phyloP scores from a whole-genome alignment of 768 basidiomycete species.

The Saitozyma sp. region DNA sequence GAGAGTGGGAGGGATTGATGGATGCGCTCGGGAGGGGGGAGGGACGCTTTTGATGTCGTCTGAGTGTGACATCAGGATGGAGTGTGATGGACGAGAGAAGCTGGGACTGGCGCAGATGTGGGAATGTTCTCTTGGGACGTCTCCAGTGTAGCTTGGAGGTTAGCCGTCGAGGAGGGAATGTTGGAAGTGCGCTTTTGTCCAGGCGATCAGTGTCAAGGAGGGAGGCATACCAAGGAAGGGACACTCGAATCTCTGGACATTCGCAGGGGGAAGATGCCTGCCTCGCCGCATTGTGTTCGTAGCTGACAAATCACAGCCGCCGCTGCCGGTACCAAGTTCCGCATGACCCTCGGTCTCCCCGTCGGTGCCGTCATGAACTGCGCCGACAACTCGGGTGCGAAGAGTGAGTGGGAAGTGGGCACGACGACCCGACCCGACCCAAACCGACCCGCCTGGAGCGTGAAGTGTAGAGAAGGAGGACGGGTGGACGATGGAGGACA shows the following conservation, averaged over 20 bases:
- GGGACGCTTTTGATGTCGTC: not conserved
- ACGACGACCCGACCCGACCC: too few species aligned
- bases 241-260: not conserved
- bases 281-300: not conserved
- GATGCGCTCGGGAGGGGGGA: not conserved
- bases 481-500: too few species aligned
- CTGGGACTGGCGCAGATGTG: too few species aligned
- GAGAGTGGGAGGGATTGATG: not conserved
- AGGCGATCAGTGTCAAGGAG: not conserved
- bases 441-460: too few species aligned
- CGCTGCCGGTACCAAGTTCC: conserved; percentile 86
- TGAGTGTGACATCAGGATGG: not conserved
- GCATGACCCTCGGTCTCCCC: conserved; percentile 64
- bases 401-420: conserved; percentile 59
- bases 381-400: conserved; percentile 98
- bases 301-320: conserved; percentile 37
- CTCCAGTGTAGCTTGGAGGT: too few species aligned
- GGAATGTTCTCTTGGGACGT: too few species aligned
- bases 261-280: not conserved
- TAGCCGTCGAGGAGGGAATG: too few species aligned
- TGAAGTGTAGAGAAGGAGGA: too few species aligned
- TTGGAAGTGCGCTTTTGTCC: not conserved
- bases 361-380: conserved; percentile 76
- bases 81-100: too few species aligned
- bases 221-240: not conserved